These are phyloP conservation scores for Fusarium sp. DNA, from an alignment of 2,329 filamentous ascomycete genomes.

Conservation along the genomic window DNA sequence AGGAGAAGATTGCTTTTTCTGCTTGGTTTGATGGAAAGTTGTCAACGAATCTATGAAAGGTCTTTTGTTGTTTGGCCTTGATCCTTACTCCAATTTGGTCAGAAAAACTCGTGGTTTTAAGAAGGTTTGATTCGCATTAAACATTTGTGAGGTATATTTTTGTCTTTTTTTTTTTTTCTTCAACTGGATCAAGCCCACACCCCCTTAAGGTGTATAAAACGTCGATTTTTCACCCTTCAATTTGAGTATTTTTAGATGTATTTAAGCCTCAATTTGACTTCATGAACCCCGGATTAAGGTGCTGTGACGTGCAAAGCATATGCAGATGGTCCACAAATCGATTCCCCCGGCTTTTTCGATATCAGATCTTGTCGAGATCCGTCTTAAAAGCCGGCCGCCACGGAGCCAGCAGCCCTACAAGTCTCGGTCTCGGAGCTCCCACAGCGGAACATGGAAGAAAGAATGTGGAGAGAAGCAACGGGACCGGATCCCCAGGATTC, in stretches of 20 bases:
- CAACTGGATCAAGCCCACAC: conserved; percentile 1
- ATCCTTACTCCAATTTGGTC: neutral
- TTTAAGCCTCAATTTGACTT: conserved; percentile 23
- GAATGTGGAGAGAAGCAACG: conserved; percentile 34
- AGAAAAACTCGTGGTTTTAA: conserved; percentile 5
- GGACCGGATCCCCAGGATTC: conserved; percentile 22
- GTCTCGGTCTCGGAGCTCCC: conserved; percentile 30
- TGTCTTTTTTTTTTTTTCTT: neutral
- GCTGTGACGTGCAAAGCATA: conserved; percentile 39
- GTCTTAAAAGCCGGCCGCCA: conserved; percentile 9
- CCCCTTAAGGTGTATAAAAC: conserved; percentile 5
- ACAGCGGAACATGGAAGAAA: conserved; percentile 1
- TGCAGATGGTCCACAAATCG: conserved; percentile 43
- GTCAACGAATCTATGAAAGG: neutral
- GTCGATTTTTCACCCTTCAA: neutral
- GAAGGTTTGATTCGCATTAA: conserved; percentile 18
- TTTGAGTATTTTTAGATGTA: conserved; percentile 9
- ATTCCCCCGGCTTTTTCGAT: conserved; percentile 21
- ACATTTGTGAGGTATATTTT: conserved; percentile 2
- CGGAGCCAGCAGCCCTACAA: conserved; percentile 37
- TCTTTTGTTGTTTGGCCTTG: neutral
- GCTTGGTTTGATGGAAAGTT: conserved; percentile 7
- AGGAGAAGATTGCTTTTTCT: neutral
- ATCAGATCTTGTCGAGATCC: conserved; percentile 35
- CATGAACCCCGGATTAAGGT: conserved; percentile 30